These are phyloP conservation scores for Coemansia sp. DNA, from an alignment of 371 early-diverging fungal species.

Conservation along the genomic window DNA sequence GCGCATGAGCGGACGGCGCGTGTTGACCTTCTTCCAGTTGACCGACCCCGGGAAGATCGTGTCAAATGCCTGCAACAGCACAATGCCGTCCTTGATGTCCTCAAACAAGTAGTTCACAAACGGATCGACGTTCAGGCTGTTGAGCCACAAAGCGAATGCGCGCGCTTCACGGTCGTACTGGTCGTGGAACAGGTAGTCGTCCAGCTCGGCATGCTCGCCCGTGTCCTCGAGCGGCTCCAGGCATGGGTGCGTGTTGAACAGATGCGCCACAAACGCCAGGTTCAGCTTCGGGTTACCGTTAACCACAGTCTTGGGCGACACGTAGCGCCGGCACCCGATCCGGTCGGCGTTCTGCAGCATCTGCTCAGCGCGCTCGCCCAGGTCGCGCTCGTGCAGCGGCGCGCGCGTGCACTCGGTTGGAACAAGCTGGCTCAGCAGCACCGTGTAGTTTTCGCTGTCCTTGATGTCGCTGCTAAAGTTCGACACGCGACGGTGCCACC, in stretches of 20 bases:
- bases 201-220: constrained; percentile 72
- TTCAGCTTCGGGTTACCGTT: constrained; percentile 94
- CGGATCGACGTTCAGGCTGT: constrained; percentile 91
- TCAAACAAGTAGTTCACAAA: constrained; percentile 95
- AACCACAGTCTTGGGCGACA: constrained; percentile 88
- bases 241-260: constrained; percentile 94
- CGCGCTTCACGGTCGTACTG: constrained; percentile 95
- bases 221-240: constrained; percentile 88
- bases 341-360: constrained; percentile 88
- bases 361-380: constrained; percentile 77
- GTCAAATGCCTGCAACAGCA: constrained; percentile 91
- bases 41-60: constrained; percentile 86
- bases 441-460: constrained; percentile 93
- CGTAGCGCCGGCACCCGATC: constrained; percentile 88
- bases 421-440: constrained; percentile 88
- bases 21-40: constrained; percentile 85
- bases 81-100: constrained; percentile 89
- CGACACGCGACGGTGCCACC: constrained; percentile 76
- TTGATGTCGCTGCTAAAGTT: constrained; percentile 92
- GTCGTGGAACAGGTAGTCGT: constrained; percentile 71
- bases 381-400: constrained; percentile 78
- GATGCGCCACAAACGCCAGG: constrained; percentile 91
- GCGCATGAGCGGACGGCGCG: constrained; percentile 61
- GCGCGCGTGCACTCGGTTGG: constrained; percentile 77
- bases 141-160: constrained; percentile 94